These are phyloP conservation scores for Chaetomium cochliodes DNA, from an alignment of 495 filamentous ascomycete species.

Conservation along the genomic window DNA sequence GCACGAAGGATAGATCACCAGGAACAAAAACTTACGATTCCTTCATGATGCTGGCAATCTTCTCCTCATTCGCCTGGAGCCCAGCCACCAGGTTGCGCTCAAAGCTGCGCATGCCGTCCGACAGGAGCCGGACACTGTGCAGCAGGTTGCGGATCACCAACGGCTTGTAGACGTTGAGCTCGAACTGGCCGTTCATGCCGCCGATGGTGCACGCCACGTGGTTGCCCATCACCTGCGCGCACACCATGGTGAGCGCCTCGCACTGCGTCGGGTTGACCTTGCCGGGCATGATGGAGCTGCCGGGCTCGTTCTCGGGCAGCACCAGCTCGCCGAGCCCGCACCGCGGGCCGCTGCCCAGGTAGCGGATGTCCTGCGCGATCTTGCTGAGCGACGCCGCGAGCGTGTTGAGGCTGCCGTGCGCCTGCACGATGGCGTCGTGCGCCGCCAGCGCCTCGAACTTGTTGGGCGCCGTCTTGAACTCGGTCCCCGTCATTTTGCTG, in stretches of 20 bases:
- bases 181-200: constrained; percentile 97
- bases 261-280: constrained; percentile 99
- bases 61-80: constrained; percentile 86
- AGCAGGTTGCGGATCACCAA: constrained; percentile 91
- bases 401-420: constrained; percentile 88
- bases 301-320: constrained; percentile 97
- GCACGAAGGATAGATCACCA: neutral
- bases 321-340: constrained; percentile 91
- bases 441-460: constrained; percentile 99
- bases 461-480: constrained; percentile 96
- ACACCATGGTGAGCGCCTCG: constrained; percentile 97
- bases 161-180: constrained; percentile 99
- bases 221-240: constrained; percentile 97
- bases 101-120: constrained; percentile 92
- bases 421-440: constrained; percentile 94
- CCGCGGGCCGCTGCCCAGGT: constrained; percentile 91
- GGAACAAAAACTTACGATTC: constrained; percentile 57
- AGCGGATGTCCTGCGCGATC: constrained; percentile 97
- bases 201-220: constrained; percentile 86
- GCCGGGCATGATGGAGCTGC: constrained; percentile 96
- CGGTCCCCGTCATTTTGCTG: constrained; percentile 81
- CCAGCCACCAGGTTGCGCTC: constrained; percentile 89
- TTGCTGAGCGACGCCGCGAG: constrained; percentile 91
- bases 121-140: constrained; percentile 80
- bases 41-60: constrained; percentile 82